Evolutionary conservation across 257 asterid genomes (phyloP).

Genomic region (Fraxinus anomala): DNA sequence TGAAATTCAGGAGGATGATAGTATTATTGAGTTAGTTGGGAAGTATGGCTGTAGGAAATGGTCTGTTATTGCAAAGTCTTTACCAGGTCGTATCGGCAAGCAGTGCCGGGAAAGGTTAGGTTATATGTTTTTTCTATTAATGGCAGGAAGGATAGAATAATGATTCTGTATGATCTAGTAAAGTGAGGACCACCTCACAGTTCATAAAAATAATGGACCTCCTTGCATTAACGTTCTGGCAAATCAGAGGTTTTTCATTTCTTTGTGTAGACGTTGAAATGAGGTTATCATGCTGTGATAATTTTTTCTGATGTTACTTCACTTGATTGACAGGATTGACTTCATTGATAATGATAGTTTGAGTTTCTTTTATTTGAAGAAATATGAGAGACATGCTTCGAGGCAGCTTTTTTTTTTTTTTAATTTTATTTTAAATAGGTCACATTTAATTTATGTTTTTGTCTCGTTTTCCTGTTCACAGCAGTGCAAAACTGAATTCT

Average conservation of each 20-base stretch:
- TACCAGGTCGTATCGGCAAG: slow-evolving; percentile 91
- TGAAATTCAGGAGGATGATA: slow-evolving; percentile 70
- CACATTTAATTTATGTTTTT: not conserved
- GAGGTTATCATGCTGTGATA: slow-evolving; percentile 1
- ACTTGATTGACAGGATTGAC: not conserved
- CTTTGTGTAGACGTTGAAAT: slow-evolving; percentile 5
- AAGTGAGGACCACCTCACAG: not conserved
- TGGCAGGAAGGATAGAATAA: not conserved
- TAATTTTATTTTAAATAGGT: not conserved
- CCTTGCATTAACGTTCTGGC: not conserved
- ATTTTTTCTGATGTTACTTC: not conserved
- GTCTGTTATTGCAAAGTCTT: slow-evolving; percentile 61
- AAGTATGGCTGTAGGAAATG: slow-evolving; percentile 66
- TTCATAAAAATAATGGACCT: not conserved
- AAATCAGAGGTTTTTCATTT: not conserved
- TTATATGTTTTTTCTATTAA: slow-evolving; percentile 13
- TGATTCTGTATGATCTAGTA: not conserved
- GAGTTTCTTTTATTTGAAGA: not conserved
- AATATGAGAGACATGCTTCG: slow-evolving; percentile 2
- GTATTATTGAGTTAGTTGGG: slow-evolving; percentile 56
- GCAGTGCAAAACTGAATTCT: not conserved
- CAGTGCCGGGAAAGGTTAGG: slow-evolving; percentile 87
- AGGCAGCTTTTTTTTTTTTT: not conserved
- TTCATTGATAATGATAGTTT: not conserved
- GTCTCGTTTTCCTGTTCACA: not conserved